These are phyloP conservation scores for Zymoseptoria crescenta DNA, from an alignment of 2,329 filamentous ascomycete species.

Conservation along the genomic window DNA sequence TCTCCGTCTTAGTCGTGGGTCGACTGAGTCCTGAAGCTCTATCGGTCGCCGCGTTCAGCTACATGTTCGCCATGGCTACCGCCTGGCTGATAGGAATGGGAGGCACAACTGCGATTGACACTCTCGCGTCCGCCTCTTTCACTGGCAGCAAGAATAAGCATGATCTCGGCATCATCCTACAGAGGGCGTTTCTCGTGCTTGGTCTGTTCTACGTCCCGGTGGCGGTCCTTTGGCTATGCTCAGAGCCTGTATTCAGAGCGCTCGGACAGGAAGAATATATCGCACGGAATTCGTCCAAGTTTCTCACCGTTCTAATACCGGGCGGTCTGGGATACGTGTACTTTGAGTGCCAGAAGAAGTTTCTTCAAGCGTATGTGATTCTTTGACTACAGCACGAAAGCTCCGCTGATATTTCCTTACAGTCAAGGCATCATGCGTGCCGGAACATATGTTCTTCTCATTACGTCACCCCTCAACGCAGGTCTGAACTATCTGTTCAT, in stretches of 20 bases:
- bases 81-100: slow-evolving; percentile 81
- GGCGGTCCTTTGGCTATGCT: slow-evolving; percentile 64
- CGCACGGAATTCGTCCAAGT: slow-evolving; percentile 63
- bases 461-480: slow-evolving; percentile 54
- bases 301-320: slow-evolving; percentile 65
- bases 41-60: slow-evolving; percentile 75
- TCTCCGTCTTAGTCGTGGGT: slow-evolving; percentile 74
- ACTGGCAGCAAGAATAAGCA: slow-evolving; percentile 73
- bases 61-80: slow-evolving; percentile 90
- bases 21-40: slow-evolving; percentile 71
- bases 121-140: slow-evolving; percentile 72
- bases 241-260: slow-evolving; percentile 63
- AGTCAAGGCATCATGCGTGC: slow-evolving; percentile 54
- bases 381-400: neutral
- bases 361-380: slow-evolving; percentile 39
- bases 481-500: slow-evolving; percentile 61
- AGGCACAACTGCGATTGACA: slow-evolving; percentile 79
- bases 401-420: neutral
- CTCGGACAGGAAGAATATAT: slow-evolving; percentile 74
- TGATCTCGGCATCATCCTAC: slow-evolving; percentile 69
- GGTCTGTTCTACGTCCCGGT: slow-evolving; percentile 65
- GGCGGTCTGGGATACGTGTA: slow-evolving; percentile 81
- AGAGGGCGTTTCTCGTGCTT: slow-evolving; percentile 67
- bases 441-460: slow-evolving; percentile 54
- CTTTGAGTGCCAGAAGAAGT: slow-evolving; percentile 68